A percentile compares a stretch with the other conserved stretches of the same genome.
These are phyloP conservation scores for Kalmusia sp. DNA, from an alignment of 2,329 filamentous ascomycete genomes.

Conservation along the genomic window DNA sequence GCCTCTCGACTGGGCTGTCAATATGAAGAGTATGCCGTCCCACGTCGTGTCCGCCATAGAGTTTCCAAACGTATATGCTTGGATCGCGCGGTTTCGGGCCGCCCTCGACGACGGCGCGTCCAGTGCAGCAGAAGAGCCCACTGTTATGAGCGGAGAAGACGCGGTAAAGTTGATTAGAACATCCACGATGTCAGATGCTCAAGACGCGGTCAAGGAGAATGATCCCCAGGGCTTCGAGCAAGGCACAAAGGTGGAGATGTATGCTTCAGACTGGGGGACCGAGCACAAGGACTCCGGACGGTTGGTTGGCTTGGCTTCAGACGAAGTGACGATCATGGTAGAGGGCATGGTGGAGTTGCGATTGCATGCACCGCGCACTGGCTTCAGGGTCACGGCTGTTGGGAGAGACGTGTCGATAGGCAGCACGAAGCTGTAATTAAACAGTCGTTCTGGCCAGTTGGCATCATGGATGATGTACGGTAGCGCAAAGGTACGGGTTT, in stretches of 20 bases:
- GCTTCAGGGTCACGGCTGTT: conserved; percentile 31
- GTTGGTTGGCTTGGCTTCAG: conserved; percentile 26
- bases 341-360: conserved; percentile 22
- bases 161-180: conserved; percentile 47
- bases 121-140: conserved; percentile 49
- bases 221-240: conserved; percentile 62
- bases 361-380: conserved; percentile 33
- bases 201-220: conserved; percentile 52
- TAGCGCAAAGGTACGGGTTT: conserved; percentile 17
- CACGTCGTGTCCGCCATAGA: conserved; percentile 58
- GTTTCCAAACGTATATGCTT: conserved; percentile 69
- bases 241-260: conserved; percentile 59
- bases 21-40: conserved; percentile 62
- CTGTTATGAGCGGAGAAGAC: conserved; percentile 60
- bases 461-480: conserved; percentile 23
- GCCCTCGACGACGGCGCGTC: conserved; percentile 54
- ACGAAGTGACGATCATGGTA: conserved; percentile 32
- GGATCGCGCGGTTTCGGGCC: conserved; percentile 67
- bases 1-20: conserved; percentile 69
- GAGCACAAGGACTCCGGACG: conserved; percentile 27
- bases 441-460: conserved; percentile 22
- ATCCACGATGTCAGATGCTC: conserved; percentile 49
- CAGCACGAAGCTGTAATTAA: conserved; percentile 22
- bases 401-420: conserved; percentile 11
- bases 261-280: conserved; percentile 28